Conservation (phyloP, 495 filamentous ascomycete species). For the Hypoxylon intermedium region DNA sequence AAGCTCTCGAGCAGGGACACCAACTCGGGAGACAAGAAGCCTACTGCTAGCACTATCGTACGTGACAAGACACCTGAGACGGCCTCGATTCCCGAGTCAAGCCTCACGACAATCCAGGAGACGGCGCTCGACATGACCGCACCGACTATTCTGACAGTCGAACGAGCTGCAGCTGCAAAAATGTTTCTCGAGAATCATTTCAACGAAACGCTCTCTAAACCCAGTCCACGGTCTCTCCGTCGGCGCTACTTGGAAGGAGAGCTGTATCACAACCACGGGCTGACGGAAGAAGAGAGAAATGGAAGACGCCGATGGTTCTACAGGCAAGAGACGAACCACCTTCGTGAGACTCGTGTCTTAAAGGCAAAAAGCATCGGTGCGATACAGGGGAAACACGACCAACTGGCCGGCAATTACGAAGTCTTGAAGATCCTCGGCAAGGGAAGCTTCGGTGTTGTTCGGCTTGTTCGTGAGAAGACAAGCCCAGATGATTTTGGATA, state of each 20-base stretch:
- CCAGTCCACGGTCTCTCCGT: slow-evolving; percentile 69
- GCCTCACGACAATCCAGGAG: slow-evolving; percentile 53
- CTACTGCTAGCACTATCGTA: slow-evolving; percentile 12
- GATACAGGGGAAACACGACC: slow-evolving; percentile 28
- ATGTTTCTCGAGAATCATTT: slow-evolving; percentile 87
- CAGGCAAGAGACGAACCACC: slow-evolving; percentile 72
- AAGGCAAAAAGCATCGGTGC: slow-evolving; percentile 63
- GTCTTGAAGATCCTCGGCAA: slow-evolving; percentile 86
- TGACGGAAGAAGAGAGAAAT: slow-evolving; percentile 64
- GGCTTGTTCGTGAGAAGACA: slow-evolving; percentile 74
- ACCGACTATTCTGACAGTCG: slow-evolving; percentile 77
- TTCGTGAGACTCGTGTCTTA: slow-evolving; percentile 74
- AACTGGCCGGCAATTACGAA: slow-evolving; percentile 69
- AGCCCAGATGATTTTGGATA: slow-evolving; percentile 12
- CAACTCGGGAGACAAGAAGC: slow-evolving; percentile 34
- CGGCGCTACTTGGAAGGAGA: slow-evolving; percentile 70
- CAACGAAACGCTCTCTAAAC: slow-evolving; percentile 63
- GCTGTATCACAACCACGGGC: slow-evolving; percentile 57
- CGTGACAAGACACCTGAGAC: slow-evolving; percentile 35
- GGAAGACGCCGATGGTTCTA: slow-evolving; percentile 64
- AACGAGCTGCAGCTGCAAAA: slow-evolving; percentile 80
- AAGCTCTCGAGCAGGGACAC: slow-evolving; percentile 39
- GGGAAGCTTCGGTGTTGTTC: slow-evolving; percentile 92
- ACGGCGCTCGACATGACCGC: slow-evolving; percentile 43
- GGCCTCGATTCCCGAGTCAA: slow-evolving; percentile 40